A percentile compares a stretch with the other conserved stretches of the same genome.
Evolutionary conservation across 2,329 filamentous ascomycete genomes (phyloP).

Genomic region (Juglanconis juglandina): DNA sequence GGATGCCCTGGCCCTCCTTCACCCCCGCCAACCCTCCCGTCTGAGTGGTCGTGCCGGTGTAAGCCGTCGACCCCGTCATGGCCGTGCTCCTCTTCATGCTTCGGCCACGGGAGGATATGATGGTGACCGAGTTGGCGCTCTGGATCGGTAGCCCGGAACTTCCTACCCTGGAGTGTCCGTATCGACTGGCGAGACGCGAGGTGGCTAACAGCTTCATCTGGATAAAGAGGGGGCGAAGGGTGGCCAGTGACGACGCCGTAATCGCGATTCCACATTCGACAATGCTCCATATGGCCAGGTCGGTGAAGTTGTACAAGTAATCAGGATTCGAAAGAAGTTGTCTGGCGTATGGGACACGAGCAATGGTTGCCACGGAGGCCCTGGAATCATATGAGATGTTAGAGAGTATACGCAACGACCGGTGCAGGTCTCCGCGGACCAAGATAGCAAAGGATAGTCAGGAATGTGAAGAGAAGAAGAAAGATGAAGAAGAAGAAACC

Average conservation of each 20-base stretch:
- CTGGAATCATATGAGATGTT: constrained; percentile 19
- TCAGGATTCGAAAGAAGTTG: constrained; percentile 33
- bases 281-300: constrained; percentile 42
- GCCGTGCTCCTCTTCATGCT: constrained; percentile 1
- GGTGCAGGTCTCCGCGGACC: neutral
- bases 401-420: neutral
- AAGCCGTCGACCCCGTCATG: constrained; percentile 1
- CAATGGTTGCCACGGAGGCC: constrained; percentile 39
- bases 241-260: constrained; percentile 36
- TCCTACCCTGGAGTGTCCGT: constrained; percentile 1
- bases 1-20: constrained; percentile 1
- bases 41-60: neutral
- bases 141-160: constrained; percentile 10
- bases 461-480: neutral
- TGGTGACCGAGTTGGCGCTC: constrained; percentile 10
- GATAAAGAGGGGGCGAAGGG: constrained; percentile 24
- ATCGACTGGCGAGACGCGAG: constrained; percentile 11
- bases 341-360: constrained; percentile 41
- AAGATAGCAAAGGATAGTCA: too few relatives aligned
- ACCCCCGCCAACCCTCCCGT: neutral
- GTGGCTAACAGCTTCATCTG: constrained; percentile 11
- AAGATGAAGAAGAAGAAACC: neutral
- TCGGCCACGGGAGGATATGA: constrained; percentile 8
- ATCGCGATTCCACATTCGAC: constrained; percentile 40
- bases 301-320: constrained; percentile 38